Evolutionary conservation across 371 early-diverging fungal genomes (phyloP), one percentile per base, ranked within the genome.

Genomic region (Syncephalastrum contaminatum): DNA sequence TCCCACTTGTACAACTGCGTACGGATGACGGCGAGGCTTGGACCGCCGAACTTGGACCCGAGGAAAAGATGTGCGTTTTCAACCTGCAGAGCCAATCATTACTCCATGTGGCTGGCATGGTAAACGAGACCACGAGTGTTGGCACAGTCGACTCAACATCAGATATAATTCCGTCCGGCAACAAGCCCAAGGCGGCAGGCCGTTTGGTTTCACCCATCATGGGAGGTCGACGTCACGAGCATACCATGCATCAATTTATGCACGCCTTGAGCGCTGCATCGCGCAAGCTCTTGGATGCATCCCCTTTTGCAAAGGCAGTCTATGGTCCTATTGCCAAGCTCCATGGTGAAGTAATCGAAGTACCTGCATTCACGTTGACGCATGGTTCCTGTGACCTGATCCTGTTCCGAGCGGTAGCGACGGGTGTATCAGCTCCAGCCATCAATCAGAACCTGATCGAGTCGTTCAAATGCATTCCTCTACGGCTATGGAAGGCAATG

Each of bases 351-450:
- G 54, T 75, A 1, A 15, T 72, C 15, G 72, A 75, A 47, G 48
- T 68, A 3, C 76, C 76, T 43, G 60, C 73, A 12, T 75, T 75
- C 45, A 42, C 62, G 10, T 45, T 72, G 4, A 49, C 58, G 16
- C 27, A 60, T 16, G 64, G 63, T 4, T 60, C 72, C 36, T 72
- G 68, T 43, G 65, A 67, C 21, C 46, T 75, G 5, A 67, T 75
- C n/a, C 41, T 75, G 10, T 75, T 72, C 48, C 70, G 59, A 42
- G 36, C 36, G 12, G 36, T 30, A 30, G 36, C 36, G 12, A 61
- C 69, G 3, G 52, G 57, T 30, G 49, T 74, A 14, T 62, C 56
- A 1, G 56, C 58, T 2, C 64, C 75, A 3, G 69, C 69, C 2
- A 71, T 74, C 22, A 71, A 71, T 27, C 58, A 68, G 18, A 58